Evolutionary conservation across 805 yeast genomes (phyloP).

Genomic region (Myxozyma neotropica): DNA sequence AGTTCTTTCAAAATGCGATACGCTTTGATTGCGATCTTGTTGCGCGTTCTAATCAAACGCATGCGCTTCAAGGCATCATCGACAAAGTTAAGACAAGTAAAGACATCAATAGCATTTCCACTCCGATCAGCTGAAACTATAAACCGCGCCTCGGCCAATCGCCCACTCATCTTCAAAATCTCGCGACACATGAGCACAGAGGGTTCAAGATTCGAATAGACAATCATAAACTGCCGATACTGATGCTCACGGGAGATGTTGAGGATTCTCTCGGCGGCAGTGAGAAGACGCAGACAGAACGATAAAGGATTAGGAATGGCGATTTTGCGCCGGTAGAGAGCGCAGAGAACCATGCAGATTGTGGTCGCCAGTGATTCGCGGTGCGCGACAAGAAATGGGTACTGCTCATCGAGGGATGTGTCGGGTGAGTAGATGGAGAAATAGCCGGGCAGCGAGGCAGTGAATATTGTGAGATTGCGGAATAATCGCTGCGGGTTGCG

Average conservation of each 20-base stretch:
- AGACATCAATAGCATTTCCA: slow-evolving; percentile 29
- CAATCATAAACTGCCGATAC: slow-evolving; percentile 33
- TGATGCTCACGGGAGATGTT: slow-evolving; percentile 19
- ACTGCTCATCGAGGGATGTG: slow-evolving; percentile 21
- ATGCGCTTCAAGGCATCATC: slow-evolving; percentile 25
- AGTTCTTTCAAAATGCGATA: slow-evolving; percentile 28
- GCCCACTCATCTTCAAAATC: slow-evolving; percentile 28
- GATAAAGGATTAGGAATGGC: slow-evolving; percentile 28
- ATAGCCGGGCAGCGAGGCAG: slow-evolving; percentile 30
- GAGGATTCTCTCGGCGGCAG: slow-evolving; percentile 26
- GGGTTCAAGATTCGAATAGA: slow-evolving; percentile 30
- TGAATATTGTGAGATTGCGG: slow-evolving; percentile 22
- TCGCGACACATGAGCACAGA: slow-evolving; percentile 31
- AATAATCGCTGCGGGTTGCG: slow-evolving; percentile 25
- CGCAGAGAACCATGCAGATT: slow-evolving; percentile 29
- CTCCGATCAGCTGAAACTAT: slow-evolving; percentile 23
- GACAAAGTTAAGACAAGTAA: slow-evolving; percentile 25
- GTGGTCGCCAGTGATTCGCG: slow-evolving; percentile 29
- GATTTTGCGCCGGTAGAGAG: slow-evolving; percentile 26
- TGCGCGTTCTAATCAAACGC: slow-evolving; percentile 15
- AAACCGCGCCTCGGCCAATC: slow-evolving; percentile 26
- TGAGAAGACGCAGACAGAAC: slow-evolving; percentile 30
- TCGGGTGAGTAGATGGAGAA: slow-evolving; percentile 29
- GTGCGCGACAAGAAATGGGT: slow-evolving; percentile 20
- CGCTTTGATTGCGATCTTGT: slow-evolving; percentile 29